Evolutionary conservation across 768 basidiomycete genomes (phyloP).

Genomic region (Atractiella rhizophila): DNA sequence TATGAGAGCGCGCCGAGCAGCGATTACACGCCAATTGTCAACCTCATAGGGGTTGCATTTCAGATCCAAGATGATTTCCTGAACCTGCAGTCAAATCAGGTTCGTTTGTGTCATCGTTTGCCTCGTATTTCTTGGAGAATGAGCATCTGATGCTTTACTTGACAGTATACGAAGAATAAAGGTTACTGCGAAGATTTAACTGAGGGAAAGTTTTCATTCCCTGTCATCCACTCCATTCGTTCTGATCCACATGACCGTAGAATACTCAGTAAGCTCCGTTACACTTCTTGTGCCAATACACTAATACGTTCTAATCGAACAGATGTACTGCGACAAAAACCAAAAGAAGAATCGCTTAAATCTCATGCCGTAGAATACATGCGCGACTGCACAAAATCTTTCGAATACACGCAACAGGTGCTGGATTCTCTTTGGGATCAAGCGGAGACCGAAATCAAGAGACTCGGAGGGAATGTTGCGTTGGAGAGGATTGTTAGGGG

Average conservation of each 20-base stretch:
- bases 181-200: slow-evolving; percentile 74
- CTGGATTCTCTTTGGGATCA: slow-evolving; percentile 41
- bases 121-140: neutral
- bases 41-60: slow-evolving; percentile 78
- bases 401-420: slow-evolving; percentile 58
- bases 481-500: slow-evolving; percentile 12
- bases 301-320: neutral
- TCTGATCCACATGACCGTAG: slow-evolving; percentile 49
- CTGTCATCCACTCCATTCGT: slow-evolving; percentile 67
- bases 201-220: slow-evolving; percentile 95
- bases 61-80: slow-evolving; percentile 95
- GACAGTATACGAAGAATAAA: slow-evolving; percentile 46
- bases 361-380: slow-evolving; percentile 55
- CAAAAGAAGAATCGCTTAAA: slow-evolving; percentile 56
- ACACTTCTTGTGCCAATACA: neutral
- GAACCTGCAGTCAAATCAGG: slow-evolving; percentile 71
- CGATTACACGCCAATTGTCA: slow-evolving; percentile 74
- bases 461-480: slow-evolving; percentile 46
- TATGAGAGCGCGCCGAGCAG: slow-evolving; percentile 23
- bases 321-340: slow-evolving; percentile 79
- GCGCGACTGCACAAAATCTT: slow-evolving; percentile 46
- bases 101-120: slow-evolving; percentile 18
- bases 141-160: neutral
- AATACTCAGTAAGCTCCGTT: slow-evolving; percentile 42
- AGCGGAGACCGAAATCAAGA: slow-evolving; percentile 38